Evolutionary conservation across 140 eudicot genomes (phyloP), one percentile per base, ranked within the genome.

Genomic region (Ambrosia hybrid): DNA sequence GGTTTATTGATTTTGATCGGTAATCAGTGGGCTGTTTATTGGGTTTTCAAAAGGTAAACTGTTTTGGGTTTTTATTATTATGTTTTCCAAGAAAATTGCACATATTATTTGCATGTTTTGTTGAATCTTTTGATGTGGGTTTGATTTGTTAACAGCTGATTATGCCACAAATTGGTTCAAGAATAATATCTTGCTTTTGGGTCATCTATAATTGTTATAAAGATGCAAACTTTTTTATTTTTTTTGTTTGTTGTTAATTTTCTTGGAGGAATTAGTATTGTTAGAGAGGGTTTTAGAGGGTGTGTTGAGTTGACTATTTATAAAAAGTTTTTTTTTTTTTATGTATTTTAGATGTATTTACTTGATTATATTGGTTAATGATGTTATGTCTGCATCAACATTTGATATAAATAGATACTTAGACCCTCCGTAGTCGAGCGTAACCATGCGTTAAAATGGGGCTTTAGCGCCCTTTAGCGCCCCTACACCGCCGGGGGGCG

Each of bases 1-100:
- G 26, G 26, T 21, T 21, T 21, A 0, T 21, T 21, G 26, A 21
- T 21, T 21, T 21, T 21, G 26, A 21, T 21, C 26, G 26, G 26
- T 21, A 21, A 21, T 21, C 26, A 21, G 26, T 21, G 26, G 26
- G 26, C 26, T 21, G 26, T 21, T 21, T 21, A 21, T 21, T 71
- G 72, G 46, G 48, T 73, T 71, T 78, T 39, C 16, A 11, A 69
- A 68, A 70, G 84, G 84, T 80, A 75, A 72, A 69, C 55, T 70
- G 72, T 36, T 61, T 48, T 55, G 0, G 39, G n/a, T 45, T 63
- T 80, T 69, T 38, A 53, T 45, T 45, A 61, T 56, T 61, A 46
- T 17, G 70, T 0, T 67, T 68, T 73, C 21, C 49, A 48, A 46
- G 58, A 66, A 63, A 11, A 37, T 65, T 33, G 73, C 8, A 30